These are phyloP conservation scores for Kwoniella shivajii DNA, from an alignment of 1,284 basidiomycete species.

Conservation along the genomic window DNA sequence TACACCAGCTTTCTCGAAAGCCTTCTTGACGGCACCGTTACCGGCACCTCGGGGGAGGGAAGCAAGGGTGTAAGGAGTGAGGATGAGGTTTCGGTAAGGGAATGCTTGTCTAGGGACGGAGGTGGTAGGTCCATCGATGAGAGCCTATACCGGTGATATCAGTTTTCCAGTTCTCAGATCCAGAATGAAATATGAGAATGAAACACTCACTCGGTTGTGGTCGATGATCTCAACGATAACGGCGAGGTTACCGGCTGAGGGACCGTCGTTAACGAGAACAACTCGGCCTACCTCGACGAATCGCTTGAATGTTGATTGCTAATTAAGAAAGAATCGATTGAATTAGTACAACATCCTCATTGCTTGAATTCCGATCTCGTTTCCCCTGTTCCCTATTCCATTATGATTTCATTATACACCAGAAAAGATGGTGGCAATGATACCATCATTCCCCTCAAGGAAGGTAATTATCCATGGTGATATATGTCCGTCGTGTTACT, in stretches of 20 bases:
- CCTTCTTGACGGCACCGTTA: conserved; percentile 79
- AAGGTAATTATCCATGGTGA: no score
- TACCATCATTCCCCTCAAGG: no score
- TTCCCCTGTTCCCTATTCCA: neutral
- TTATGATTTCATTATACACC: neutral
- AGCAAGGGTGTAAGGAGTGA: conserved; percentile 83
- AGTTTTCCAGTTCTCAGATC: no score
- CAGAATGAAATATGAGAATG: no score
- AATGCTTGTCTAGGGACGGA: conserved; percentile 88
- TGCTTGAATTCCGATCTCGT: neutral
- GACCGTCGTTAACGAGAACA: conserved; percentile 91
- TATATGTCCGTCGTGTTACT: no score
- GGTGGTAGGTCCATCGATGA: conserved; percentile 91
- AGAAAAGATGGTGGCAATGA: neutral
- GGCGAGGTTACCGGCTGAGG: conserved; percentile 84
- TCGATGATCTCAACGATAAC: conserved; percentile 97
- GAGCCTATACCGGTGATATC: conserved; percentile 65
- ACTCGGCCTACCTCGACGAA: conserved; percentile 99
- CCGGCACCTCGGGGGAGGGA: conserved; percentile 87
- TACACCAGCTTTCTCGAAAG: conserved; percentile 67
- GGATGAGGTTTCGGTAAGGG: conserved; percentile 88
- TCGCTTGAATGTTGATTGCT: conserved; percentile 86
- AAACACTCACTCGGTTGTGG: conserved; percentile 87
- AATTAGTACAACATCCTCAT: neutral
- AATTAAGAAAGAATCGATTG: conserved; percentile 21